Evolutionary conservation across 305 asterid species (phyloP), one percentile per base, ranked within the genome.

Genomic region (Plantago coronopus): DNA sequence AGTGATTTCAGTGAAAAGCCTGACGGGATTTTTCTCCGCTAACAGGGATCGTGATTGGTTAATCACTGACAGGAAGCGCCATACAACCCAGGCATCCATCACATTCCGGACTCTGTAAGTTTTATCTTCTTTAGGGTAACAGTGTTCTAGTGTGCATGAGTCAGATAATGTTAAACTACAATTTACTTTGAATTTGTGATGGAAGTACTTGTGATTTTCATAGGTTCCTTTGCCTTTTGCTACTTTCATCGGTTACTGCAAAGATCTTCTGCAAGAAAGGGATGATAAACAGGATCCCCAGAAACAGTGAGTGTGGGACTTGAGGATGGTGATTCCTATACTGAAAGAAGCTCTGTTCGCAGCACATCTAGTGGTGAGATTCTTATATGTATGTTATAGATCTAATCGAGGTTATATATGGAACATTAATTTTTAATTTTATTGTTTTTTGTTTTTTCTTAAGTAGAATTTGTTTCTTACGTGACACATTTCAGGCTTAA

Each of bases 351-450:
- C 70, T 64, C 88, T n/a, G n/a, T n/a, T n/a, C 77, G 6, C 79
- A 84, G 68, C 95, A 87, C 78, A 78, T 85, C 60, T 94, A 89
- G n/a, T n/a, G n/a, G n/a, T n/a, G n/a, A n/a, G n/a, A n/a, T n/a
- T n/a, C n/a, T n/a, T n/a, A n/a, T n/a, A n/a, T n/a, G n/a, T n/a
- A n/a, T n/a, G n/a, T n/a, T n/a, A n/a, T n/a, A n/a, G n/a, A n/a
- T n/a, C n/a, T n/a, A n/a, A n/a, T n/a, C n/a, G n/a, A n/a, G n/a
- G n/a, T n/a, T n/a, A n/a, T n/a, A n/a, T n/a, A n/a, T n/a, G n/a
- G n/a, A n/a, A n/a, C n/a, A n/a, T n/a, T n/a, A n/a, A n/a, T n/a
- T n/a, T n/a, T n/a, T n/a, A n/a, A n/a, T n/a, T n/a, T n/a, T n/a
- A n/a, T n/a, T n/a, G n/a, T n/a, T n/a, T n/a, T n/a, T n/a, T n/a